Evolutionary conservation across 148 eudicot genomes (phyloP), one percentile per base, ranked within the genome.

Genomic region (Limonium bicolor): DNA sequence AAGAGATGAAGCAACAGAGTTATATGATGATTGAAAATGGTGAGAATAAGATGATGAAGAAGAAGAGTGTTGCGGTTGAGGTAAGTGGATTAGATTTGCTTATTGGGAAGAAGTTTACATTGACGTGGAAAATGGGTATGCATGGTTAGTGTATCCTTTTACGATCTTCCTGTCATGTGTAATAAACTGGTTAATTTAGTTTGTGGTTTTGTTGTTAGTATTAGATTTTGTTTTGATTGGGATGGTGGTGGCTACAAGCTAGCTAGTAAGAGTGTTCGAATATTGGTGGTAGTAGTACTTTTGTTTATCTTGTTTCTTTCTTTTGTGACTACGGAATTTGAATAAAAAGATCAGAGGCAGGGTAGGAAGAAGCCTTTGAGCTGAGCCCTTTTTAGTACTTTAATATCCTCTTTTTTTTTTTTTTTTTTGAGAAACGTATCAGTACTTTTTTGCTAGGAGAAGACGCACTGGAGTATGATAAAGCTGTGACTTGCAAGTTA

Each of bases 71-170:
- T 65, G 72, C 73, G 77, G 93, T 88, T 12, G 72, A 80, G 45
- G 59, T 88, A 27, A 68, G 60, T 22, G 97, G 97, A 33, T 51
- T 88, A 66, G 60, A 80, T 18, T 54, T 88, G 67, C 75, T 82
- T 44, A 7, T 88, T 21, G 97, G 95, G 29, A 84, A 80, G 65
- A 77, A 77, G 25, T 88, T 88, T 45, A 58, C 64, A 1, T 59
- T 88, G 77, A 59, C 92, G 8, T 88, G 97, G 97, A 77, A 69
- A 59, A 64, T 88, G 84, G 79, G 82, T 5, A 51, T 50, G 41
- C 56, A 59, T 36, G 61, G 25, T 30, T 66, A 52, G 65, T 26
- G 23, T 36, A 13, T 13, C 23, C 40, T 14, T 24, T 8, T 27
- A n/a, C n/a, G 34, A 4, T 11, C 36, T 39, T 32, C 5, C 40